Conservation (phyloP, 192 early-diverging fungal genomes). For the Coemansia asiatica region DNA sequence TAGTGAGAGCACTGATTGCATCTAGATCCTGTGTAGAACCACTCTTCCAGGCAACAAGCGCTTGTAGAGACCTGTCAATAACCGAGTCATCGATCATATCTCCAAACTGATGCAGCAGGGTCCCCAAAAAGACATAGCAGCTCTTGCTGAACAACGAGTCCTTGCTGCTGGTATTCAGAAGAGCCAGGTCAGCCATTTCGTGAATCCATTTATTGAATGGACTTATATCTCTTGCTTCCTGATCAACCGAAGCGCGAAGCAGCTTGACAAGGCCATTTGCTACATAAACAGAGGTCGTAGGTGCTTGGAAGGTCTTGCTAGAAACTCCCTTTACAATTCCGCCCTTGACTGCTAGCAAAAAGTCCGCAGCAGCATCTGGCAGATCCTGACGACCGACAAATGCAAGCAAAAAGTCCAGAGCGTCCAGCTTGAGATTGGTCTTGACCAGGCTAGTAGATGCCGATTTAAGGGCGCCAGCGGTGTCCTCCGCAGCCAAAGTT, state of each 20-base stretch:
- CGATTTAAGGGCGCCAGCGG: constrained; percentile 29
- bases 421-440: constrained; percentile 47
- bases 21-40: constrained; percentile 1
- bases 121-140: constrained; percentile 21
- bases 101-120: constrained; percentile 24
- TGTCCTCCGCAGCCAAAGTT: constrained; percentile 29
- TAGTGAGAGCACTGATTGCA: constrained; percentile 19
- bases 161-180: constrained; percentile 5
- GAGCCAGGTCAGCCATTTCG: constrained; percentile 16
- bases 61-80: constrained; percentile 6
- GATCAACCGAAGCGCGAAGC: constrained; percentile 21
- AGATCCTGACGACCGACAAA: constrained; percentile 13
- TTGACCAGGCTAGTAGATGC: constrained; percentile 35
- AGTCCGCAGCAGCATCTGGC: constrained; percentile 18
- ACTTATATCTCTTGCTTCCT: constrained; percentile 5
- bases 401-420: constrained; percentile 32
- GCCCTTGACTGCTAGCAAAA: constrained; percentile 19
- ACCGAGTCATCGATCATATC: constrained; percentile 14
- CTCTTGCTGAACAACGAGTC: constrained; percentile 20
- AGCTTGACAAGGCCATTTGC: constrained; percentile 16
- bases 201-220: constrained; percentile 24
- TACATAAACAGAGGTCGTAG: constrained; percentile 18
- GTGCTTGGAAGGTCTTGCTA: constrained; percentile 35
- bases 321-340: constrained; percentile 18
- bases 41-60: constrained; percentile 18